Evolutionary conservation across 2,329 filamentous ascomycete genomes (phyloP).

Genomic region (Dactylonectria estremocensis): DNA sequence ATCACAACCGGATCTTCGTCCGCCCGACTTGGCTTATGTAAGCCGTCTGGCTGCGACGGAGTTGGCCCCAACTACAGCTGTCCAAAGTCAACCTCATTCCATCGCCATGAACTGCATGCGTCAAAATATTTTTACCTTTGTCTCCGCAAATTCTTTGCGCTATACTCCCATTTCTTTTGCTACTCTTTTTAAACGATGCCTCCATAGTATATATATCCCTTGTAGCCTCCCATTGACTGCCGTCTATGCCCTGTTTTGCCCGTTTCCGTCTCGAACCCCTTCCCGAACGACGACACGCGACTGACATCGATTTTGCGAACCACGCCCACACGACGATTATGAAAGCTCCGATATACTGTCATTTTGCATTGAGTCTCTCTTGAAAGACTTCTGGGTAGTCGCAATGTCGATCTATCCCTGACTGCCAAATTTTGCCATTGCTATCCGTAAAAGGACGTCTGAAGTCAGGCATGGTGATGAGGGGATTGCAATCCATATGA

Average conservation of each 20-base stretch:
- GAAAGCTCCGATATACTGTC: background rate
- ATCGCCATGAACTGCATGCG: conserved; percentile 16
- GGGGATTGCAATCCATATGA: background rate
- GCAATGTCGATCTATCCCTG: background rate
- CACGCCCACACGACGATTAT: background rate
- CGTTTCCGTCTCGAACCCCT: background rate
- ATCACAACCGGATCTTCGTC: background rate
- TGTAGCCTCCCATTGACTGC: background rate
- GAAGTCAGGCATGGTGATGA: background rate
- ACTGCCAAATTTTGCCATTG: background rate
- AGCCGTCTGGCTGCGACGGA: conserved; percentile 13
- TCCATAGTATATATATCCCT: background rate
- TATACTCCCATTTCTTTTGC: background rate
- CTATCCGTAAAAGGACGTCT: background rate
- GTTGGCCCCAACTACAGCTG: background rate
- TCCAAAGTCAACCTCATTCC: conserved; percentile 34
- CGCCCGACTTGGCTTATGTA: conserved; percentile 30
- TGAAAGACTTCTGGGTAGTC: too few relatives aligned
- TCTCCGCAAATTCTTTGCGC: background rate
- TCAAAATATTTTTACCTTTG: background rate
- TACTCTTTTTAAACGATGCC: too few relatives aligned
- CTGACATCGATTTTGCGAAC: background rate
- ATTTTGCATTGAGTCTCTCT: background rate
- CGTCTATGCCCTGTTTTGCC: background rate
- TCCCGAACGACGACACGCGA: background rate